These are phyloP conservation scores for Cladorrhinum sp. DNA, from an alignment of 2,329 filamentous ascomycete species.

Conservation along the genomic window DNA sequence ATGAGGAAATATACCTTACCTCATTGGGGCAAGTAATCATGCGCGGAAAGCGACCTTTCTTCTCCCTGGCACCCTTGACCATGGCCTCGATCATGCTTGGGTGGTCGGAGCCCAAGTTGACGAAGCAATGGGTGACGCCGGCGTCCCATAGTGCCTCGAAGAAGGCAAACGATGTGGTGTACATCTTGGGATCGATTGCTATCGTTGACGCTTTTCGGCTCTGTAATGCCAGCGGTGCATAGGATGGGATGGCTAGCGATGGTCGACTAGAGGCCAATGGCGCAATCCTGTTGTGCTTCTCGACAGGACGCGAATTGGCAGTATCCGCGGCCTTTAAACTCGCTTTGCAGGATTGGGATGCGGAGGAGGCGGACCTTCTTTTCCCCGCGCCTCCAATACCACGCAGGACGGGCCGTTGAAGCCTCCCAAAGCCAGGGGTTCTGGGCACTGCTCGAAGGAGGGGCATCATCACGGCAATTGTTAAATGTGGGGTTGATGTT, in stretches of 20 bases:
- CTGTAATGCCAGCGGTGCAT: not conserved
- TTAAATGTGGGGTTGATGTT: slow-evolving; percentile 3
- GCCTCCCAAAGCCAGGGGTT: slow-evolving; percentile 2
- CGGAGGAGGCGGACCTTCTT: not conserved
- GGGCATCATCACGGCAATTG: slow-evolving; percentile 24
- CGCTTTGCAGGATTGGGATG: not conserved
- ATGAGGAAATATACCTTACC: slow-evolving; percentile 37
- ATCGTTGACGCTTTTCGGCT: slow-evolving; percentile 13
- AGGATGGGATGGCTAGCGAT: not conserved
- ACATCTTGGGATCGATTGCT: slow-evolving; percentile 40
- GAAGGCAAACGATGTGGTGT: slow-evolving; percentile 77
- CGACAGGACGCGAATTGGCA: not conserved
- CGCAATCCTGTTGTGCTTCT: not conserved
- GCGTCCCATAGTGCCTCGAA: slow-evolving; percentile 78
- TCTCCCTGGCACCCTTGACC: slow-evolving; percentile 66
- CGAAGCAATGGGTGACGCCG: slow-evolving; percentile 56
- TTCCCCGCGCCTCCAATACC: not conserved
- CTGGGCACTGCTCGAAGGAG: slow-evolving; percentile 21
- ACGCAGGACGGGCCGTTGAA: slow-evolving; percentile 10
- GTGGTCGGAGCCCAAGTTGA: slow-evolving; percentile 61
- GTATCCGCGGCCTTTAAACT: not conserved
- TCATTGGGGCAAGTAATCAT: slow-evolving; percentile 74
- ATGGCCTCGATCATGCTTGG: slow-evolving; percentile 74
- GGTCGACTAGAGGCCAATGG: not conserved
- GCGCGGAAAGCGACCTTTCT: slow-evolving; percentile 57